Evolutionary conservation across 2,329 filamentous ascomycete genomes (phyloP), one percentile per base, ranked within the genome.

Genomic region (Scytalidium sp.): DNA sequence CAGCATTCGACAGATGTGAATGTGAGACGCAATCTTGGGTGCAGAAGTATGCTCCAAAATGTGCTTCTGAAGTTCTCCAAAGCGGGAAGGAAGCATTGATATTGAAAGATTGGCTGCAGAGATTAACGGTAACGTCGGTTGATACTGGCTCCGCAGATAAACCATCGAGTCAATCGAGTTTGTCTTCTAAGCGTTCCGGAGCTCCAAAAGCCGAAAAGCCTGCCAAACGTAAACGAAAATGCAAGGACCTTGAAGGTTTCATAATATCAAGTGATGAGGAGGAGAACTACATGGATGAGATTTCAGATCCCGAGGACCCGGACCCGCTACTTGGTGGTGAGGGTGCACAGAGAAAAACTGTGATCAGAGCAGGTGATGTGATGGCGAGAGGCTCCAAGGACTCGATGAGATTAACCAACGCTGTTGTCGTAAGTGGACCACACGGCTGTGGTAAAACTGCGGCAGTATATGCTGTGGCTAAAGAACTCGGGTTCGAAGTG

Each of bases 391-490:
- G 62, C 19, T 58, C 64, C 21, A 79, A 74, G 51, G 73, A 75
- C 7, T 61, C 67, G 11, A 63, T 67, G 8, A 81, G 79, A 43
- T 65, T 86, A 25, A 78, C 78, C 45, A 97, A 97, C 67, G 81
- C 86, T 0, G 81, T 97, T n/a, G 73, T 99, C 7, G 75, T 99
- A 25, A 97, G 90, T 61, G 94, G 94, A 0, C 90, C 93, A 2
- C 79, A 88, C 57, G 94, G 94, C 0, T 93, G 87, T 64, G 95
- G 94, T 2, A 99, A 99, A 71, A 96, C 92, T 11, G 92, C 95
- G 5, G 84, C 91, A 1, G 87, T 97, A 0, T 92, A 95, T 67
- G 94, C 94, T 3, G 87, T 92, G 40, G 93, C 94, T 3, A 93
- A 89, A 62, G 93, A 99, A 68, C 76, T 97, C 15, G 90, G 82